Evolutionary conservation across 805 yeast genomes (phyloP).

Genomic region (Barnettozyma botsteinii): DNA sequence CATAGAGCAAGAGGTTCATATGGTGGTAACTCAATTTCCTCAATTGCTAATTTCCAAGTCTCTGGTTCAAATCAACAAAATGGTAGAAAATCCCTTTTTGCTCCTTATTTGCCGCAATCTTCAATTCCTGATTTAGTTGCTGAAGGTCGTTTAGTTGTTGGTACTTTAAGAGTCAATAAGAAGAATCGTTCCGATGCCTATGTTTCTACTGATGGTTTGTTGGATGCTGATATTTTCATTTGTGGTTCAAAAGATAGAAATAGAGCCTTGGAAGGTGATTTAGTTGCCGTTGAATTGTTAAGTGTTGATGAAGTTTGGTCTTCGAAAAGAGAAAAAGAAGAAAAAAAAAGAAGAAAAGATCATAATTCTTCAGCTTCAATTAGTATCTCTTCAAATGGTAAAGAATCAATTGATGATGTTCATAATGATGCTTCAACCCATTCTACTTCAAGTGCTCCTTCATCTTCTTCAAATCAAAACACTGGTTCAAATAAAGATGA

Average conservation of each 20-base stretch:
- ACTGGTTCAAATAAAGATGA: too few species aligned
- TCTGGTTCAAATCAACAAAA: conserved; percentile 17
- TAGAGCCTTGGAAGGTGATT: conserved; percentile 93
- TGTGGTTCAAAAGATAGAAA: conserved; percentile 98
- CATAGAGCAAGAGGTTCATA: conserved; percentile 73
- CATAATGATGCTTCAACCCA: conserved; percentile 76
- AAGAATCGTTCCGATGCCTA: conserved; percentile 97
- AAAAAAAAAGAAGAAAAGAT: conserved; percentile 87
- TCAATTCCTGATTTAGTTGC: conserved; percentile 82
- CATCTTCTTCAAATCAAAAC: conserved; percentile 7
- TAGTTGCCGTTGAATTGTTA: conserved; percentile 90
- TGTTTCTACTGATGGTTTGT: conserved; percentile 92
- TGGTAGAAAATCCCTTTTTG: conserved; percentile 75
- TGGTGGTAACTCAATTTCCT: conserved; percentile 49
- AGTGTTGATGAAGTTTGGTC: conserved; percentile 98
- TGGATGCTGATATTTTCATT: conserved; percentile 95
- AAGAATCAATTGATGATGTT: conserved; percentile 62
- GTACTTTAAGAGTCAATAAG: conserved; percentile 88
- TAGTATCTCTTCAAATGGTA: too few species aligned
- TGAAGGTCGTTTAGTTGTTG: conserved; percentile 90
- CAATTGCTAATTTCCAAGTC: conserved; percentile 23
- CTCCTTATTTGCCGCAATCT: conserved; percentile 93
- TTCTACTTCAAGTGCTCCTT: conserved; percentile 15
- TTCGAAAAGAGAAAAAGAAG: conserved; percentile 93
- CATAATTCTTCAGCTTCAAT: conserved; percentile 31